Conservation (phyloP, 169 alveolate species). For the Cyclospora cayetanensis region DNA sequence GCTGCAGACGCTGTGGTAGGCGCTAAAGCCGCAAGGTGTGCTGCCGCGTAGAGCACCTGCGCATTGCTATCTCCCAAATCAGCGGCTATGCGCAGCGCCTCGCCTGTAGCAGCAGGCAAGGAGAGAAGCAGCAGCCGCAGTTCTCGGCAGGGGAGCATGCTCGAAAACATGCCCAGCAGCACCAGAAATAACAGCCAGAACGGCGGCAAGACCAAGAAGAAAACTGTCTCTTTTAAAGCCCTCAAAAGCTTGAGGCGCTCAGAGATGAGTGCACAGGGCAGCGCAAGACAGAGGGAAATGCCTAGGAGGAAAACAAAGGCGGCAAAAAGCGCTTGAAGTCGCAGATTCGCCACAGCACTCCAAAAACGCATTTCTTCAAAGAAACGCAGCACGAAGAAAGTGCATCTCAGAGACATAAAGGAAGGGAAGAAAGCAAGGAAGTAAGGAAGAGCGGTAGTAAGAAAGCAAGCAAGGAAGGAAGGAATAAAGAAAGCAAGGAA, state of each 20-base stretch:
- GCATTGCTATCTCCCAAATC: constrained; percentile 76
- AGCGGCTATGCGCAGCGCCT: constrained; percentile 73
- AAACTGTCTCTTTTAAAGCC: not conserved
- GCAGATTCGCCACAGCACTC: not conserved
- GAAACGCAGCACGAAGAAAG: not conserved
- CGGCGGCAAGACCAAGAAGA: no score
- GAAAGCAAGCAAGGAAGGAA: not conserved
- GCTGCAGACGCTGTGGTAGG: not conserved
- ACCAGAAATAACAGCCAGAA: not conserved
- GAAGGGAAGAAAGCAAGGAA: not conserved
- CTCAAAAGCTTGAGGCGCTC: not conserved
- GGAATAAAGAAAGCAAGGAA: not conserved
- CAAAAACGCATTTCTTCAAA: not conserved
- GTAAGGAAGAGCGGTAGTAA: not conserved
- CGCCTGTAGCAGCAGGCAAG: constrained; percentile 66
- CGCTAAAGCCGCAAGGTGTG: constrained; percentile 69
- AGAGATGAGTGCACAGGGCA: not conserved
- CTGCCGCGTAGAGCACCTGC: constrained; percentile 76
- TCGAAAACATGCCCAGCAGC: not conserved
- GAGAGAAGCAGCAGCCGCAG: not conserved
- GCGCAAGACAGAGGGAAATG: not conserved
- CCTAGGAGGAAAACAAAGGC: not conserved
- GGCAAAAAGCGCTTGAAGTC: not conserved
- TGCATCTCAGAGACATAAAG: not conserved
- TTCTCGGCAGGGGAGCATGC: not conserved